Percentiles rank a stretch among this genome's conserved stretches.
Conservation (phyloP, 1,139 yeast species). For the Hyphopichia wangnamkhiaoensis region DNA sequence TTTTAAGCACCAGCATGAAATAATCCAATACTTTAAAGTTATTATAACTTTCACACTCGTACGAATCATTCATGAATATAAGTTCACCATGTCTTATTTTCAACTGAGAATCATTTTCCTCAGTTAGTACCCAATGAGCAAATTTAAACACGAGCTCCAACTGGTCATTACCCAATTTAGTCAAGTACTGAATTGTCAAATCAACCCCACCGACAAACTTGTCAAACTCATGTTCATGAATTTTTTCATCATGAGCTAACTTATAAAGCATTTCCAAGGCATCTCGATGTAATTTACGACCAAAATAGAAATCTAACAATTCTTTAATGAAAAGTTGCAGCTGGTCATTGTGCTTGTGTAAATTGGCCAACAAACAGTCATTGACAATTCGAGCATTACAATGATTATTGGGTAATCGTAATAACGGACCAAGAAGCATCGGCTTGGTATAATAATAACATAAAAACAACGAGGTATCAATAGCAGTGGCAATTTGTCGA, state of each 20-base stretch:
- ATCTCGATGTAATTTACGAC: conserved; percentile 60
- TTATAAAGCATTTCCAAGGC: conserved; percentile 62
- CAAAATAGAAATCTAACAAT: conserved; percentile 75
- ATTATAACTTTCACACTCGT: conserved; percentile 63
- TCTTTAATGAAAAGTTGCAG: conserved; percentile 60
- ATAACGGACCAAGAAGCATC: conserved; percentile 76
- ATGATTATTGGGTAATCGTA: conserved; percentile 68
- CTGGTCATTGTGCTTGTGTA: conserved; percentile 28
- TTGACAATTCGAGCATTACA: conserved; percentile 72
- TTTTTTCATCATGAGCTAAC: conserved; percentile 29
- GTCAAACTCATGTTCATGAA: conserved; percentile 24
- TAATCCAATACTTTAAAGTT: conserved; percentile 53
- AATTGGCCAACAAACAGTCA: conserved; percentile 42
- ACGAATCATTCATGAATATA: conserved; percentile 68
- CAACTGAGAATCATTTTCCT: conserved; percentile 11
- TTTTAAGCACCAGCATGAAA: conserved; percentile 27
- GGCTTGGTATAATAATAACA: conserved; percentile 71
- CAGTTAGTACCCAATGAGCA: conserved; percentile 54
- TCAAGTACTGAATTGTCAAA: conserved; percentile 65
- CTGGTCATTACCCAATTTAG: conserved; percentile 53
- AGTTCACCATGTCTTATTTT: conserved; percentile 40
- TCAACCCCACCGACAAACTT: conserved; percentile 42
- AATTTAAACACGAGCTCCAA: conserved; percentile 60
- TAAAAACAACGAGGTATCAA: conserved; percentile 79
- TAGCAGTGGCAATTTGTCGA: conserved; percentile 42